These are phyloP conservation scores for Metroxylon sagu DNA, from an alignment of 176 grass and related monocot species.

Conservation along the genomic window DNA sequence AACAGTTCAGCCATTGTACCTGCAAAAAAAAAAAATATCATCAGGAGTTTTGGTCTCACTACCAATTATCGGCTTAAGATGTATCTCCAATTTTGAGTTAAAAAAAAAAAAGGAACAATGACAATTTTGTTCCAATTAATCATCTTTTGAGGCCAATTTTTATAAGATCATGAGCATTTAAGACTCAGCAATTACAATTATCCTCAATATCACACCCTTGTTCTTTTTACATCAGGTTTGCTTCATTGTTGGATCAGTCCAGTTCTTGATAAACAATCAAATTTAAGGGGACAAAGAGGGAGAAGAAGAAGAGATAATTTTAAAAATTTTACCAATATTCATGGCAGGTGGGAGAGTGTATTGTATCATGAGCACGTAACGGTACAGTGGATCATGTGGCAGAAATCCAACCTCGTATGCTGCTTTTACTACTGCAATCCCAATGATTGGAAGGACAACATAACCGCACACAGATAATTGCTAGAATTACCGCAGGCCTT, in stretches of 20 bases:
- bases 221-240: no score
- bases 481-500: conserved; percentile 30
- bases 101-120: no score
- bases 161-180: background rate
- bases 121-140: no score
- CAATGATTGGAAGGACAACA: conserved; percentile 54
- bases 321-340: conserved; percentile 54
- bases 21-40: conserved; percentile 6
- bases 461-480: conserved; percentile 61
- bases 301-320: no score
- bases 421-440: conserved; percentile 40
- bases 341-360: conserved; percentile 78
- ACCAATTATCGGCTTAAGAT: no score
- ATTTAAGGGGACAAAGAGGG: no score
- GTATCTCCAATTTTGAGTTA: no score
- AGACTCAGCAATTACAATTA: background rate
- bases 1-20: conserved; percentile 74
- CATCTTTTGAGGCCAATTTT: background rate
- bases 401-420: conserved; percentile 55
- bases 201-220: no score
- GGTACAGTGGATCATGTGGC: conserved; percentile 56
- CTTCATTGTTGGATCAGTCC: no score
- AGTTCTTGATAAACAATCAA: no score
- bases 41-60: no score
- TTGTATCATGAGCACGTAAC: conserved; percentile 81